phyloP scores from a whole-genome alignment of 2,329 filamentous ascomycete genomes.

The Ceratocystis eucalypticola region DNA sequence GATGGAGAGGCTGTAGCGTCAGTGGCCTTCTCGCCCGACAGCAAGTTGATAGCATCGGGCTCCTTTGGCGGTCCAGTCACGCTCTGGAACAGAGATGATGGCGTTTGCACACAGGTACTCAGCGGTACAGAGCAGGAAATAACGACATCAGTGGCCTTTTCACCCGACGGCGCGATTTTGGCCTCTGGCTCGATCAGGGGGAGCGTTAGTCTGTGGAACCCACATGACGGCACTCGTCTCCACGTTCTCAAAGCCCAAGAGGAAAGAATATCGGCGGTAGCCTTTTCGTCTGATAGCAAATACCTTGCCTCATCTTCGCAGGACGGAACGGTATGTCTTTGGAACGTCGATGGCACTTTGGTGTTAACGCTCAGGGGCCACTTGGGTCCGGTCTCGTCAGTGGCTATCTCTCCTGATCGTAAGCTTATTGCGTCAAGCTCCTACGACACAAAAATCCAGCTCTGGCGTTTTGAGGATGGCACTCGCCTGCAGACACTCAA shows the following conservation, averaged over 20 bases:
- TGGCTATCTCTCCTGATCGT: not conserved
- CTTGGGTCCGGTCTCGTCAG: not conserved
- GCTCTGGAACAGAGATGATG: constrained; percentile 6
- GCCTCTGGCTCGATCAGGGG: not conserved
- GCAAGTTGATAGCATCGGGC: constrained; percentile 2
- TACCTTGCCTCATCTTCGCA: not conserved
- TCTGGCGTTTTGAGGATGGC: not conserved
- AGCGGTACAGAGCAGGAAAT: no score
- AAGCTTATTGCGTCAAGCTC: not conserved
- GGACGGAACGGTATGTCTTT: constrained; percentile 12
- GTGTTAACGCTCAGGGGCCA: not conserved
- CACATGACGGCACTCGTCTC: not conserved
- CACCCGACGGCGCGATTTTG: not conserved
- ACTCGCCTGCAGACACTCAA: not conserved
- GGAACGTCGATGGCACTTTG: not conserved
- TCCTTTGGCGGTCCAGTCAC: constrained; percentile 8
- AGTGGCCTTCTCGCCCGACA: constrained; percentile 15
- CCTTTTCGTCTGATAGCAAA: constrained; percentile 10
- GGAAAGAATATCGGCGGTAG: constrained; percentile 11
- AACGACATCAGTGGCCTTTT: not conserved
- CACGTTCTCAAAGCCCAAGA: not conserved
- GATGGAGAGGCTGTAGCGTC: constrained; percentile 2
- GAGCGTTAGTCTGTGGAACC: not conserved
- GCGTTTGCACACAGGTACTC: not conserved
- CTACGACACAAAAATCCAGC: not conserved